Base-by-base conservation (phyloP, 495 filamentous ascomycete species). In the Annulohypoxylon maeteangense region DNA sequence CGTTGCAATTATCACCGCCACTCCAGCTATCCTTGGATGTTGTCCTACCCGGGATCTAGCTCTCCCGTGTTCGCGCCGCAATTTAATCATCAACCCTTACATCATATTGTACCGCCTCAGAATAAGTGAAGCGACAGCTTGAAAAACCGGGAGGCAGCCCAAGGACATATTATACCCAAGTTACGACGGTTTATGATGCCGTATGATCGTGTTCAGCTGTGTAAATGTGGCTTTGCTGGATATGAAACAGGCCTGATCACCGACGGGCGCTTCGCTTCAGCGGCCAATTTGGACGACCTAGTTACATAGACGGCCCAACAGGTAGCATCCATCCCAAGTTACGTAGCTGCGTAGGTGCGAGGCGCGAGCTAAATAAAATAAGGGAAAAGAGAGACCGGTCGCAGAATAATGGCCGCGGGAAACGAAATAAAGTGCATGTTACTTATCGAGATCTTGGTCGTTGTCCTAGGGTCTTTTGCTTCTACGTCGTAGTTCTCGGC, bases 211-310 rank as follows among this genome's bases (percentile, higher is more conserved):
- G 18, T 62, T 73, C 25, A 66, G 65, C 62, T 66, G 22, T 66
- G 34, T 23, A 3, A 23, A 60, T 27, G 70, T 62, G 70, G 70
- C 70, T 65, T 57, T 73, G 65, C 65, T 65, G 31, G 31, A 54
- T 29, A 51, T 66, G 65, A 69, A 73, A 73, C 70, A 44, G 56
- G 50, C 60, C 54, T 16, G 55, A 61, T 54, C 55, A 44, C 51
- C 65, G 65, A 72, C 4, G 70, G 54, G 70, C 70, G 70, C 55
- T 68, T 65, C 47, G 60, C 62, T 65, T 68, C n/a, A 55, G 55
- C 64, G 70, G 50, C 70, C 69, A 20, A 40, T 47, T 57, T 57
- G 34, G 22, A 50, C 44, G 54, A 16, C 69, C 59, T 7, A 50
- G n/a, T n/a, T n/a, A n/a, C n/a, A n/a, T n/a, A 36, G 22, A 50